Evolutionary conservation across 352 stramenopile genomes (phyloP).

Genomic region (Phytopythium boreale): DNA sequence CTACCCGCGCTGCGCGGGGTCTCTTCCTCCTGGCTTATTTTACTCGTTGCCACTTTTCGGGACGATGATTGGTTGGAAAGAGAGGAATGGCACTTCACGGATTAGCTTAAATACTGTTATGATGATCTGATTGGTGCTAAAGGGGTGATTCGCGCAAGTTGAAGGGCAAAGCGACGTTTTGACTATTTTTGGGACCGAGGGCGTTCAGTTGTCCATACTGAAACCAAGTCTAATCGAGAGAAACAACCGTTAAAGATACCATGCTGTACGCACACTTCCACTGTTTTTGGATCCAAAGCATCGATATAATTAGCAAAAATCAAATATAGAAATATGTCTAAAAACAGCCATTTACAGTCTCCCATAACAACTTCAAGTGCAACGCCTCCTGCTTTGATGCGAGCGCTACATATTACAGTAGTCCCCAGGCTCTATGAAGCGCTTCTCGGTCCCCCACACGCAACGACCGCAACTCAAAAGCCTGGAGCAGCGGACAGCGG

Average conservation of each 20-base stretch:
- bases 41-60: neutral
- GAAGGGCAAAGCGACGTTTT: neutral
- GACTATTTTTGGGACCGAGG: neutral
- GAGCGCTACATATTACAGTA: too few species aligned
- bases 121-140: neutral
- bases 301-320: too few species aligned
- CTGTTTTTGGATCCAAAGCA: too few species aligned
- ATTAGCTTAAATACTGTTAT: neutral
- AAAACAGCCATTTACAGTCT: too few species aligned
- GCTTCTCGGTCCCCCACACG: too few species aligned
- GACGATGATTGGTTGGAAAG: neutral
- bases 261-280: too few species aligned
- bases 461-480: neutral
- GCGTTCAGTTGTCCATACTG: neutral
- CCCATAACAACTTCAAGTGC: too few species aligned
- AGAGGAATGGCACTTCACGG: too few species aligned
- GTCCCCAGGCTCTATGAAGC: too few species aligned
- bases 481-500: neutral
- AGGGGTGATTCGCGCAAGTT: neutral
- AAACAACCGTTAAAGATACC: conserved; percentile 4
- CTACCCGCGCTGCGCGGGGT: too few species aligned
- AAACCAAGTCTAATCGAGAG: neutral
- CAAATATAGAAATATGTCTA: too few species aligned
- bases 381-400: too few species aligned
- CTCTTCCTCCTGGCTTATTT: neutral